phyloP scores from a whole-genome alignment of 1,284 basidiomycete genomes.

The Sanguinoderma infundibulare region DNA sequence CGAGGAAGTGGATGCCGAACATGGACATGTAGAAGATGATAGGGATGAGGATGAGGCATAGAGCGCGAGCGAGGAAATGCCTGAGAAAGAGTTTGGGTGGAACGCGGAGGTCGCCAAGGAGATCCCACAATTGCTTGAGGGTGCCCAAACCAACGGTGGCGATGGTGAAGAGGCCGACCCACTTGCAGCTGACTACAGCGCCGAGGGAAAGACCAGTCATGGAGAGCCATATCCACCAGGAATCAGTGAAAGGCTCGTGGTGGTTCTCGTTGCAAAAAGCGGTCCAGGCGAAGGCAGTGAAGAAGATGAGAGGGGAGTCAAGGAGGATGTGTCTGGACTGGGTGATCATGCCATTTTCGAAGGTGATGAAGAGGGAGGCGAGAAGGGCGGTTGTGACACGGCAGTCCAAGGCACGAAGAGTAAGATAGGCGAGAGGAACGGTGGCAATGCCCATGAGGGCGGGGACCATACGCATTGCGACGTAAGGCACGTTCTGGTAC shows the following conservation, averaged over 20 bases:
- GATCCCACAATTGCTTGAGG: slow-evolving; percentile 86
- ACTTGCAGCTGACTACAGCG: slow-evolving; percentile 93
- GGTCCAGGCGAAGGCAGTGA: slow-evolving; percentile 93
- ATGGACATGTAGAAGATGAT: slow-evolving; percentile 91
- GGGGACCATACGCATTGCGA: slow-evolving; percentile 94
- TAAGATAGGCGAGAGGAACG: slow-evolving; percentile 92
- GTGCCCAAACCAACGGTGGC: slow-evolving; percentile 91
- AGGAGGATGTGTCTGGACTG: slow-evolving; percentile 97
- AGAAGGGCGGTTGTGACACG: slow-evolving; percentile 90
- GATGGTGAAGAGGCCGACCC: slow-evolving; percentile 99
- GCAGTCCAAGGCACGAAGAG: slow-evolving; percentile 90
- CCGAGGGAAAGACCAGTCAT: slow-evolving; percentile 90
- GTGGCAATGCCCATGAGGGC: slow-evolving; percentile 90
- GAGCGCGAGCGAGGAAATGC: slow-evolving; percentile 88
- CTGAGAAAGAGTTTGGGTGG: slow-evolving; percentile 75
- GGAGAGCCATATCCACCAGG: slow-evolving; percentile 95
- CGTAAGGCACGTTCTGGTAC: slow-evolving; percentile 90
- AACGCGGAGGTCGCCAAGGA: slow-evolving; percentile 88
- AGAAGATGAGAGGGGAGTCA: slow-evolving; percentile 97
- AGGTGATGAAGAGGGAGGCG: slow-evolving; percentile 89
- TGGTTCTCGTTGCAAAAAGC: slow-evolving; percentile 93
- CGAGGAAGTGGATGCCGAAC: slow-evolving; percentile 94
- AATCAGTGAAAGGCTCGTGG: slow-evolving; percentile 76
- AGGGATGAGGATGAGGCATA: slow-evolving; percentile 90
- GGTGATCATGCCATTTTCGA: slow-evolving; percentile 95